phyloP scores from a whole-genome alignment of 2,329 filamentous ascomycete species.

The Chalaropsis thielavioides region DNA sequence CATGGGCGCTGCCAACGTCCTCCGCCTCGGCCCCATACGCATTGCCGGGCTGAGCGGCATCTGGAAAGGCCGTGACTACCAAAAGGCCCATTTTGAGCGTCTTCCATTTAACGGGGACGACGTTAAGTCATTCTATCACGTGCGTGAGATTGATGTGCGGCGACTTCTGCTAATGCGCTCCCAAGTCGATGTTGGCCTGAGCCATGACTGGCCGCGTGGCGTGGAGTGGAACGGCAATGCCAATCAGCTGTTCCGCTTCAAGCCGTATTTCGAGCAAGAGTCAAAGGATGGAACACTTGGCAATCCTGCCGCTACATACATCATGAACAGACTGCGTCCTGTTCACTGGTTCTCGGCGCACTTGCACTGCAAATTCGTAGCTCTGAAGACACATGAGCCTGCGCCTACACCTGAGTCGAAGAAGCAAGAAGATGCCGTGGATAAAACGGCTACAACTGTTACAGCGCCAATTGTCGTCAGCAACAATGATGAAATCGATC shows the following conservation, averaged over 20 bases:
- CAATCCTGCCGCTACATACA: constrained; percentile 61
- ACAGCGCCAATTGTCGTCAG: constrained; percentile 13
- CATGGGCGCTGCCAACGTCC: constrained; percentile 78
- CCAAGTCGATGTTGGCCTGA: constrained; percentile 80
- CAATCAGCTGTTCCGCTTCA: constrained; percentile 52
- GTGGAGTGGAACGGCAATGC: constrained; percentile 68
- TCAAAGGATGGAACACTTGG: constrained; percentile 62
- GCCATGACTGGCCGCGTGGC: constrained; percentile 85
- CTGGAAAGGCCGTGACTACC: constrained; percentile 84
- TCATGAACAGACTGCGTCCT: constrained; percentile 70
- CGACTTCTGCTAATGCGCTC: constrained; percentile 75
- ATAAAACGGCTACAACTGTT: neutral
- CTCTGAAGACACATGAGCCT: constrained; percentile 42
- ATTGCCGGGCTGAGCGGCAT: constrained; percentile 89
- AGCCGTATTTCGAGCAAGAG: constrained; percentile 62
- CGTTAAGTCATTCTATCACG: constrained; percentile 72
- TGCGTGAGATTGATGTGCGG: constrained; percentile 77
- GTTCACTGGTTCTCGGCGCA: constrained; percentile 89
- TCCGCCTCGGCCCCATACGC: constrained; percentile 68
- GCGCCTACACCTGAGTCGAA: constrained; percentile 17
- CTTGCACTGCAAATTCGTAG: constrained; percentile 76
- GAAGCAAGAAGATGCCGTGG: constrained; percentile 25
- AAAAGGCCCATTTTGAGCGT: constrained; percentile 68
- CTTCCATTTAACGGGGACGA: constrained; percentile 70
- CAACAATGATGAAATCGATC: constrained; percentile 57